These are phyloP conservation scores for Cryptococcus amylolentus DNA, from an alignment of 1,284 basidiomycete species.

Conservation along the genomic window DNA sequence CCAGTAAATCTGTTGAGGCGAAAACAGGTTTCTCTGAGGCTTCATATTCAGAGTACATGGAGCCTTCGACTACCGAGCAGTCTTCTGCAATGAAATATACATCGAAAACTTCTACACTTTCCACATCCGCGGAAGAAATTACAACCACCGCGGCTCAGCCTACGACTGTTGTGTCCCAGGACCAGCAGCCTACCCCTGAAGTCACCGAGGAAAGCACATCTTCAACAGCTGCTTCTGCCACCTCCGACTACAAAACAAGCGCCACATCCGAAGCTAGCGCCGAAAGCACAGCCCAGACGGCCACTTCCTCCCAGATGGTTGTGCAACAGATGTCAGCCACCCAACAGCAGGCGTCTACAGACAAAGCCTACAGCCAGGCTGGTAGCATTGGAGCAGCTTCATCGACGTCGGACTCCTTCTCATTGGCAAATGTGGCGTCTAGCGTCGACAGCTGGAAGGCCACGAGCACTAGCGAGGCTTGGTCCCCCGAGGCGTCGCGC, in stretches of 20 bases:
- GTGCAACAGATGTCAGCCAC: neutral
- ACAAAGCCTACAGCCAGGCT: neutral
- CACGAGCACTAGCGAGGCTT: neutral
- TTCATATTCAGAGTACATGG: neutral
- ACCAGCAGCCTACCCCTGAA: neutral
- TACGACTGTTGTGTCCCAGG: neutral
- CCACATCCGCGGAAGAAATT: neutral
- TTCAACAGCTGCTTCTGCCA: neutral
- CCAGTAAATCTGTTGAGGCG: too few species aligned
- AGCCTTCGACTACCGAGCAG: neutral
- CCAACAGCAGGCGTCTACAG: neutral
- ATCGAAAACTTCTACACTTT: neutral
- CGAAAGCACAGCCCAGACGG: neutral
- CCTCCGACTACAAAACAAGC: neutral
- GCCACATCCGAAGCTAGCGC: neutral
- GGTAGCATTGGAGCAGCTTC: neutral
- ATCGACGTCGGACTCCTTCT: neutral
- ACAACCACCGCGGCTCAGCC: neutral
- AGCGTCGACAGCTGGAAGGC: neutral
- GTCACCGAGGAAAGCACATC: neutral
- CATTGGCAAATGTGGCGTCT: neutral
- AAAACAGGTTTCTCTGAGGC: neutral
- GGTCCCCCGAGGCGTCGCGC: neutral
- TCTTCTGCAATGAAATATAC: neutral
- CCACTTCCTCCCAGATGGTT: neutral